Evolutionary conservation across 83 land plant genomes (phyloP).

Genomic region (Isoetes engelmannii): DNA sequence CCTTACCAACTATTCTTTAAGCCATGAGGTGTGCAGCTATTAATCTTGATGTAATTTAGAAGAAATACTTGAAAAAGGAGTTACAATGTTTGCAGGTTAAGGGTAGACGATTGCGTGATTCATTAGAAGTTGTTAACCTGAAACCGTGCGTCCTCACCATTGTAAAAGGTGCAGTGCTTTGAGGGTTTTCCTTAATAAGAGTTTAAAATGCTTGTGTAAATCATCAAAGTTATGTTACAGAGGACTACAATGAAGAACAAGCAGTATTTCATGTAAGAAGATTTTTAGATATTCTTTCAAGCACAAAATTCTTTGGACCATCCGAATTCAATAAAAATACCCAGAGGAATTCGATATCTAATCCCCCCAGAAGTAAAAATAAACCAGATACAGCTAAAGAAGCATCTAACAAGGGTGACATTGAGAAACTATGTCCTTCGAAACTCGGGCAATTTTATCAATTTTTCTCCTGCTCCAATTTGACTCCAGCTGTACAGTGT

Average conservation of each 20-base stretch:
- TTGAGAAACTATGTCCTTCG: conserved; percentile 1
- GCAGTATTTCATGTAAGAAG: conserved; percentile 70
- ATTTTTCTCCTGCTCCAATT: background rate
- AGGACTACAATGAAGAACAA: conserved; percentile 63
- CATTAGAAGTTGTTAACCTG: conserved; percentile 61
- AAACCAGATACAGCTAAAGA: background rate
- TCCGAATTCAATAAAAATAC: conserved; percentile 17
- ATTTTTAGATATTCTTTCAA: conserved; percentile 66
- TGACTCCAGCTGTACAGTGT: conserved; percentile 14
- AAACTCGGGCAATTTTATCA: background rate
- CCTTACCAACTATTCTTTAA: conserved; percentile 62
- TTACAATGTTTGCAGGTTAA: conserved; percentile 45
- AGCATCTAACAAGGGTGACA: background rate
- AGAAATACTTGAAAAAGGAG: background rate
- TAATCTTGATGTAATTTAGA: background rate
- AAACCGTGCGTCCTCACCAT: conserved; percentile 68
- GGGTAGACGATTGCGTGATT: conserved; percentile 61
- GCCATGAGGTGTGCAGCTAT: conserved; percentile 57
- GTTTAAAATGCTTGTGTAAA: background rate
- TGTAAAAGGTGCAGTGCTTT: conserved; percentile 47
- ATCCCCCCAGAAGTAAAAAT: background rate
- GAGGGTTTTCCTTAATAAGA: background rate
- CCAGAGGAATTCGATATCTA: background rate
- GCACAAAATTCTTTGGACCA: conserved; percentile 66
- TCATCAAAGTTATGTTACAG: conserved; percentile 35